Percentiles rank a stretch among this genome's conserved stretches.
Evolutionary conservation across 257 asterid species (phyloP).

Genomic region (Nicotiana noctiflora): DNA sequence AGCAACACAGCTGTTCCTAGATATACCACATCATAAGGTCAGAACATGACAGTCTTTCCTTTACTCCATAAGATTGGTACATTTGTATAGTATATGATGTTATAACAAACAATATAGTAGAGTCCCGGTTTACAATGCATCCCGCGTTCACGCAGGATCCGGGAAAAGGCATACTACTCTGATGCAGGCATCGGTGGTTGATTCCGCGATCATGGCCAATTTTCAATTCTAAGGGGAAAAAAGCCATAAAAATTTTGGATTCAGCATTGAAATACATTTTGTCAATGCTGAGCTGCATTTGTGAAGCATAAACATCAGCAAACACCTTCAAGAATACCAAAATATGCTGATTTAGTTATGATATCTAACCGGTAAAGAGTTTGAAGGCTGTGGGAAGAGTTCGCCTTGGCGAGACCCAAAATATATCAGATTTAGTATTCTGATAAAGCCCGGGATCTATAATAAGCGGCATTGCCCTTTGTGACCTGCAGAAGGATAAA

Average conservation of each 20-base stretch:
- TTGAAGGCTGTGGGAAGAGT: constrained; percentile 59
- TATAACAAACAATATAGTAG: background rate
- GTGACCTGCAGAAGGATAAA: constrained; percentile 31
- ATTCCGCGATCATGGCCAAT: too few species aligned
- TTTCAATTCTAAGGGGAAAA: background rate
- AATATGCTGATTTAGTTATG: background rate
- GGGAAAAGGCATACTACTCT: too few species aligned
- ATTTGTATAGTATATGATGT: background rate
- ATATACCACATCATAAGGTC: background rate
- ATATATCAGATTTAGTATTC: constrained; percentile 55
- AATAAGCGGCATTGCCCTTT: constrained; percentile 75
- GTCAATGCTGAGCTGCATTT: background rate
- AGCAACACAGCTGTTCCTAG: too few species aligned
- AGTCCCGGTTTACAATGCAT: too few species aligned
- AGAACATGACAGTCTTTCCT: background rate
- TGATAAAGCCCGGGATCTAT: constrained; percentile 79
- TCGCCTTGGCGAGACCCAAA: constrained; percentile 51
- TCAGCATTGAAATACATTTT: background rate
- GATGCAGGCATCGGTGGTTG: too few species aligned
- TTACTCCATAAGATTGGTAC: background rate
- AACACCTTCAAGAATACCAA: background rate
- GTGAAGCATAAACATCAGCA: background rate
- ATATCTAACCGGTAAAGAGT: constrained; percentile 24
- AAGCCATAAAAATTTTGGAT: background rate
- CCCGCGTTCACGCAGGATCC: too few species aligned